These are phyloP conservation scores for Capniomyces stellatus DNA, from an alignment of 371 early-diverging fungal species.

Conservation along the genomic window DNA sequence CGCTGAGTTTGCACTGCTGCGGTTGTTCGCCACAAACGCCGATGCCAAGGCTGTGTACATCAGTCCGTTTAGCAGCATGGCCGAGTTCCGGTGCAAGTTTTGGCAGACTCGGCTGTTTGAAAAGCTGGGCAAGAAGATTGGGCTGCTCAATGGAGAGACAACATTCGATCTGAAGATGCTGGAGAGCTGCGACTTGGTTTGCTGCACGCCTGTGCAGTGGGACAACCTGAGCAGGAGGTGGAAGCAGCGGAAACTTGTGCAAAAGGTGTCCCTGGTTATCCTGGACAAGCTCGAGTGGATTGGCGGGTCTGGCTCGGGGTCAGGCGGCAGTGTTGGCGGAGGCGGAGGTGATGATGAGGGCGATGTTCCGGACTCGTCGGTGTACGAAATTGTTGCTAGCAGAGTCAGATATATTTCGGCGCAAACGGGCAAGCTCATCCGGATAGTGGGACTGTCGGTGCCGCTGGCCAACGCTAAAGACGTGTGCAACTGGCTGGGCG, in stretches of 20 bases:
- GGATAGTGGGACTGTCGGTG: slow-evolving; percentile 79
- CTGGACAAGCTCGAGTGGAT: slow-evolving; percentile 95
- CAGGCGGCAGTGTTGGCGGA: background rate
- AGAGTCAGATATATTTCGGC: slow-evolving; percentile 82
- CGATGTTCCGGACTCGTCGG: slow-evolving; percentile 40
- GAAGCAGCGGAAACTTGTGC: slow-evolving; percentile 82
- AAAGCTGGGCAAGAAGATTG: slow-evolving; percentile 56
- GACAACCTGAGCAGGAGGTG: slow-evolving; percentile 92
- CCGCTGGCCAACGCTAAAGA: slow-evolving; percentile 89
- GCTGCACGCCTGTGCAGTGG: slow-evolving; percentile 96
- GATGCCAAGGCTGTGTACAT: slow-evolving; percentile 72
- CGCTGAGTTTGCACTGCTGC: slow-evolving; percentile 87
- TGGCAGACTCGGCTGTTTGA: slow-evolving; percentile 38
- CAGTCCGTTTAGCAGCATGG: slow-evolving; percentile 80
- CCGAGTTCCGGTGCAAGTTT: slow-evolving; percentile 51
- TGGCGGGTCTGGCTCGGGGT: slow-evolving; percentile 40
- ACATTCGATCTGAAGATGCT: slow-evolving; percentile 75
- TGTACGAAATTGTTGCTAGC: slow-evolving; percentile 78
- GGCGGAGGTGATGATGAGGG: slow-evolving; percentile 3
- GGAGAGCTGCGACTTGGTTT: slow-evolving; percentile 74
- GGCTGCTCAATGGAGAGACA: slow-evolving; percentile 86
- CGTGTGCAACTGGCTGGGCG: slow-evolving; percentile 91
- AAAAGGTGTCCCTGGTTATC: slow-evolving; percentile 75
- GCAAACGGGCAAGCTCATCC: slow-evolving; percentile 59
- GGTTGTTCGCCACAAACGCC: slow-evolving; percentile 44